Base-by-base conservation (phyloP, 345 rosid genomes). In the Capsella bursapastoris region DNA sequence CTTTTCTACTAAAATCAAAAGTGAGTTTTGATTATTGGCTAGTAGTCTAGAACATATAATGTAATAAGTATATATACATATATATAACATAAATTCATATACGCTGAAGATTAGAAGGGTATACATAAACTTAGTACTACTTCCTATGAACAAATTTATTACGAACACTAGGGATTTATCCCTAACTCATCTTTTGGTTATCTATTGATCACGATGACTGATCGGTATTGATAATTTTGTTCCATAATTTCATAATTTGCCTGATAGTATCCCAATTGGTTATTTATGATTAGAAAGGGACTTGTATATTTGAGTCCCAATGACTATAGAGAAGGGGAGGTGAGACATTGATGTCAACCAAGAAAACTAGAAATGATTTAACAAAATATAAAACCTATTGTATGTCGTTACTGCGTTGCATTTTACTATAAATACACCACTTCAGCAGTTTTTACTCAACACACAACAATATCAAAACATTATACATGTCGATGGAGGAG, bases 341-440 rank as follows among this genome's bases (percentile, higher is more conserved):
- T 40, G 55, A 48, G 48, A 71, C 14, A 71, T 40, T 37, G 75
- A 60, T 40, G 51, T 64, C 69, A 53, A 43, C 70, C 63, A 63
- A 64, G 63, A 51, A 41, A 63, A 40, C 2, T 45, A 64, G 8
- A 31, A 62, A 45, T 37, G 16, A 72, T 31, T 72, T 41, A 63
- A 72, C 56, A 63, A 37, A 71, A 32, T 52, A 12, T 5, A 32
- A 62, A 29, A 53, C 8, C 25, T 22, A 22, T 22, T 32, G 32
- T 32, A 43, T 44, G 8, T 7, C 28, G 2, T 55, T 45, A 64
- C 38, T 41, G 25, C 15, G 27, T 44, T 40, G 43, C 69, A 52
- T 52, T 40, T 65, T 65, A 66, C 51, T 73, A 73, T 73, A 73
- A 65, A 73, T 73, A 73, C 34, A 73, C 34, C 66, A 56, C 66